phyloP scores from a whole-genome alignment of 2,329 filamentous ascomycete species.

The Cladophialophora carrionii region DNA sequence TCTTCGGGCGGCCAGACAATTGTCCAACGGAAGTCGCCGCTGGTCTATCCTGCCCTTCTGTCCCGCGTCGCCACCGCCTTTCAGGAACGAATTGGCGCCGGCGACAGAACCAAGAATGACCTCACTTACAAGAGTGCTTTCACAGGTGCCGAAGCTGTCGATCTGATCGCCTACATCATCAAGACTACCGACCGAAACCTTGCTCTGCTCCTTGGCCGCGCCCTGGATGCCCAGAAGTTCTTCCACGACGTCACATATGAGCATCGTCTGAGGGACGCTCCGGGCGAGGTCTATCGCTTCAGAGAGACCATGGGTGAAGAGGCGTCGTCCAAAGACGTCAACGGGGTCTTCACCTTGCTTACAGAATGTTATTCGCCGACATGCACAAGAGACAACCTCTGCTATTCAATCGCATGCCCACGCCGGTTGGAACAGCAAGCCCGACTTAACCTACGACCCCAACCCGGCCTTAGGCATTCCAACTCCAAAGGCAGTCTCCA shows the following conservation, averaged over 20 bases:
- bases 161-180: slow-evolving; percentile 94
- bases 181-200: slow-evolving; percentile 95
- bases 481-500: slow-evolving; percentile 73
- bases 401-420: slow-evolving; percentile 97
- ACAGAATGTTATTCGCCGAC: slow-evolving; percentile 98
- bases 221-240: slow-evolving; percentile 95
- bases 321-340: slow-evolving; percentile 72
- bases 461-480: slow-evolving; percentile 77
- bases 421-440: slow-evolving; percentile 93
- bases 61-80: slow-evolving; percentile 95
- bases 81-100: slow-evolving; percentile 80
- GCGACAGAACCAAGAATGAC: slow-evolving; percentile 93
- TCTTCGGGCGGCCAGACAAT: slow-evolving; percentile 61
- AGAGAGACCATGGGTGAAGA: slow-evolving; percentile 84
- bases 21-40: slow-evolving; percentile 70
- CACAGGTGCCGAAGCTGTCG: slow-evolving; percentile 91
- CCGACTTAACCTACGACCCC: slow-evolving; percentile 87
- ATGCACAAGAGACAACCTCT: slow-evolving; percentile 90
- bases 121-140: slow-evolving; percentile 97
- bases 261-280: slow-evolving; percentile 90
- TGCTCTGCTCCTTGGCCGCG: slow-evolving; percentile 84
- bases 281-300: slow-evolving; percentile 94
- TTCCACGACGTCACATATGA: slow-evolving; percentile 99
- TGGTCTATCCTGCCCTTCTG: slow-evolving; percentile 90
- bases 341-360: slow-evolving; percentile 93